Conservation (phyloP, 2,329 filamentous ascomycete genomes). For the Exophiala mesophila region DNA sequence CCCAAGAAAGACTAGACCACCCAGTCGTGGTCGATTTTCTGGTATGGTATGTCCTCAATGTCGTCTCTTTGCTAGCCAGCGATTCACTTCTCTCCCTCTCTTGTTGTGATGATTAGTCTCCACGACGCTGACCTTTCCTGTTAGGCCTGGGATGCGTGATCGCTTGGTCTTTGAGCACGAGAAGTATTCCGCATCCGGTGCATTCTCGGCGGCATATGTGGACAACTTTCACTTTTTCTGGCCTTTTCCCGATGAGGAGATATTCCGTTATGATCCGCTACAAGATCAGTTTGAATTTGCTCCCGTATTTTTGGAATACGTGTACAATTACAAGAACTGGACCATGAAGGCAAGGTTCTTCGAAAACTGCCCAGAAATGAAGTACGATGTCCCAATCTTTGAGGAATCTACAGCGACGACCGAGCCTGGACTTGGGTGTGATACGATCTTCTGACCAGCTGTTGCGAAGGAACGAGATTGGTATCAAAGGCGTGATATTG, state of each 20-base stretch:
- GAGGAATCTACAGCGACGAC: neutral
- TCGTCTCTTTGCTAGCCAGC: neutral
- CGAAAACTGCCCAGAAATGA: slow-evolving; percentile 9
- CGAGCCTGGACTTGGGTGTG: neutral
- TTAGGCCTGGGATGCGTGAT: slow-evolving; percentile 14
- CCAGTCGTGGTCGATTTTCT: slow-evolving; percentile 10
- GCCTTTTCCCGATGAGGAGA: slow-evolving; percentile 9
- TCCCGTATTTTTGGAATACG: slow-evolving; percentile 5
- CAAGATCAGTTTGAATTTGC: slow-evolving; percentile 4
- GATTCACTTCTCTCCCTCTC: too few species aligned
- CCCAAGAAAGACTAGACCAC: slow-evolving; percentile 6
- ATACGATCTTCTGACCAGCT: neutral
- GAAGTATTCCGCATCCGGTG: slow-evolving; percentile 4
- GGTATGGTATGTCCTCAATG: slow-evolving; percentile 10
- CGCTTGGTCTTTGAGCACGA: slow-evolving; percentile 13
- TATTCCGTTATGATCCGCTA: slow-evolving; percentile 9
- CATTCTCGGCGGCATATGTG: slow-evolving; percentile 10
- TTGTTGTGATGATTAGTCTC: neutral
- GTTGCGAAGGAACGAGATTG: too few species aligned
- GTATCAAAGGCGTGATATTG: too few species aligned
- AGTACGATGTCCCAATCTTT: slow-evolving; percentile 7
- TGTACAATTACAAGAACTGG: slow-evolving; percentile 10
- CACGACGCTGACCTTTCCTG: neutral
- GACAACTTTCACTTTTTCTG: slow-evolving; percentile 12
- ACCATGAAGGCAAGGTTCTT: slow-evolving; percentile 11